Evolutionary conservation across 1,284 basidiomycete species (phyloP).

Genomic region (Tremellales sp.): DNA sequence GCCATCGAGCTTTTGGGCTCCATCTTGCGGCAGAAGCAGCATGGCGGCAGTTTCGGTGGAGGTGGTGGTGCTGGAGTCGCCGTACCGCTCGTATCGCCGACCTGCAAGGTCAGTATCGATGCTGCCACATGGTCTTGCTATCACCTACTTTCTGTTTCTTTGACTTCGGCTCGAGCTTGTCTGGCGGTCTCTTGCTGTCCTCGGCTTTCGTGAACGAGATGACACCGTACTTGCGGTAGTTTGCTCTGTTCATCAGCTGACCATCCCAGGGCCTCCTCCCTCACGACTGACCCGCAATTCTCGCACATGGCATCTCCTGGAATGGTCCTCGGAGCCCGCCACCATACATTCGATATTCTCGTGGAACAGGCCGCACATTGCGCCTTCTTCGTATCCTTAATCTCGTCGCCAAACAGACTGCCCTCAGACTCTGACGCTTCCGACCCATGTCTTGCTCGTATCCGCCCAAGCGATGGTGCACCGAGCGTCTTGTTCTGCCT

Average conservation of each 20-base stretch:
- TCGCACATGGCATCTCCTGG: constrained; percentile 68
- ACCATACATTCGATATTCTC: constrained; percentile 70
- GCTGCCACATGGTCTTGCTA: neutral
- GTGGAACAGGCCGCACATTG: constrained; percentile 72
- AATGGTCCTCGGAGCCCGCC: constrained; percentile 77
- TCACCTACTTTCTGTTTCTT: constrained; percentile 65
- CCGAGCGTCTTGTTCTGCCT: constrained; percentile 42
- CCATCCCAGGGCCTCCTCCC: constrained; percentile 50
- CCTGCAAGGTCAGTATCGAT: neutral
- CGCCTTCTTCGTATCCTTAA: constrained; percentile 19
- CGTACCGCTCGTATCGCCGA: constrained; percentile 25
- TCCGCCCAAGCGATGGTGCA: constrained; percentile 37
- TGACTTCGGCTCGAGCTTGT: constrained; percentile 49
- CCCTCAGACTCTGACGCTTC: constrained; percentile 56
- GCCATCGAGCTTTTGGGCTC: constrained; percentile 71
- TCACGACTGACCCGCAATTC: constrained; percentile 62
- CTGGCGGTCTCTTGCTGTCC: constrained; percentile 34
- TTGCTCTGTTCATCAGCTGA: constrained; percentile 15
- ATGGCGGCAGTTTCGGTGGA: constrained; percentile 60
- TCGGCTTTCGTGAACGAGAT: constrained; percentile 41
- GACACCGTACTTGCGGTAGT: constrained; percentile 85
- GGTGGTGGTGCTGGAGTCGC: constrained; percentile 40
- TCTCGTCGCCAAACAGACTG: constrained; percentile 29
- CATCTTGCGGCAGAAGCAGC: constrained; percentile 67
- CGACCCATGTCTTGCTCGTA: constrained; percentile 23